Percentiles rank a stretch among this genome's conserved stretches.
These are phyloP conservation scores for Botryotinia narcissicola DNA, from an alignment of 2,329 filamentous ascomycete species.

Conservation along the genomic window DNA sequence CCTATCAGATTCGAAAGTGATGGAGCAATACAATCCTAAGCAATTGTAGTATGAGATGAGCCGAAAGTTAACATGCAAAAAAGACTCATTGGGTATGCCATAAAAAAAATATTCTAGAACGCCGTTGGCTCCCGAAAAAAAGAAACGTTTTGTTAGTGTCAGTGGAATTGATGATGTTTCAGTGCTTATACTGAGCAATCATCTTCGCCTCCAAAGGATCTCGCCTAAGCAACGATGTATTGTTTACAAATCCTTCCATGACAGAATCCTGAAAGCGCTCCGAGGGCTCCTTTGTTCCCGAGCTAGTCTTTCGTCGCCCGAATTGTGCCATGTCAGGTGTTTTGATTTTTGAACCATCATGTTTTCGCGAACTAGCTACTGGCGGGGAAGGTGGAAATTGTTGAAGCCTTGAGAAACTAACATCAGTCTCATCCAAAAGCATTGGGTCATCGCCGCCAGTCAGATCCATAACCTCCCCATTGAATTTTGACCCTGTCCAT, in stretches of 20 bases:
- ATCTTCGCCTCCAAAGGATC: background rate
- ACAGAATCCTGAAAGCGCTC: background rate
- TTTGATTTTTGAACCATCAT: background rate
- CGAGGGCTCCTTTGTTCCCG: background rate
- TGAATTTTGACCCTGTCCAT: background rate
- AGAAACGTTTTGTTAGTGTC: background rate
- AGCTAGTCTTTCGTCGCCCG: background rate
- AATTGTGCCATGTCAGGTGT: background rate
- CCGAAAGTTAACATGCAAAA: background rate
- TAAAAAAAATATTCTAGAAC: background rate
- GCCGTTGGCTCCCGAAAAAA: background rate
- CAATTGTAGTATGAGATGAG: background rate
- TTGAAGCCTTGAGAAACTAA: background rate
- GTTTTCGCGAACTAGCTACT: background rate
- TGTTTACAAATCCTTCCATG: background rate
- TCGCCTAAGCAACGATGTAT: background rate
- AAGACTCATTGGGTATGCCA: slow-evolving; percentile 9
- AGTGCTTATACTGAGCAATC: slow-evolving; percentile 2
- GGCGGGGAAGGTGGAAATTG: background rate
- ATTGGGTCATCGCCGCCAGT: slow-evolving; percentile 10
- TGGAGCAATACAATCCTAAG: background rate
- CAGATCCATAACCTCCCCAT: slow-evolving; percentile 5
- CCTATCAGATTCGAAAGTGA: background rate
- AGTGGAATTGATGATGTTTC: background rate
- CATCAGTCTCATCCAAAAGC: background rate